These are phyloP conservation scores for Phytophthora capsici DNA, from an alignment of 352 stramenopile genomes.

Conservation along the genomic window DNA sequence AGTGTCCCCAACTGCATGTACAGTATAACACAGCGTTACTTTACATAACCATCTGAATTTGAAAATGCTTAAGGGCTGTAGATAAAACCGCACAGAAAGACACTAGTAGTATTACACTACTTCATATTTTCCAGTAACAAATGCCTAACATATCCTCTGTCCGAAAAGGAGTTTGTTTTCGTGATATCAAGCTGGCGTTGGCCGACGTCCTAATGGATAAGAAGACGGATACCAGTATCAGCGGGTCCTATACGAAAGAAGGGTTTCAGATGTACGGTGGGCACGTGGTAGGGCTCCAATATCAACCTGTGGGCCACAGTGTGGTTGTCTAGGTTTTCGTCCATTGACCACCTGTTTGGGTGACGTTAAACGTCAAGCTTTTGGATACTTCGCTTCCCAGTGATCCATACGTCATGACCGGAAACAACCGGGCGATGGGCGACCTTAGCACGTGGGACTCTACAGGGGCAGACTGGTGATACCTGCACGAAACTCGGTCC, in stretches of 20 bases:
- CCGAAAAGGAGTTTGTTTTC: slow-evolving; percentile 1
- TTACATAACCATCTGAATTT: no score
- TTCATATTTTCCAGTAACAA: no score
- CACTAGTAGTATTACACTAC: no score
- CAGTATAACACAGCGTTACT: no score
- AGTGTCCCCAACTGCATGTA: no score
- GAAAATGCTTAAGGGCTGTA: not conserved
- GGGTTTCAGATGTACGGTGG: not conserved
- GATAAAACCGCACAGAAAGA: no score
- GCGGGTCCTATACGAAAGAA: not conserved
- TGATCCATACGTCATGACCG: slow-evolving; percentile 1
- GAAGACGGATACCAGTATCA: not conserved
- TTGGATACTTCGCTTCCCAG: not conserved
- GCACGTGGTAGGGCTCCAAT: not conserved
- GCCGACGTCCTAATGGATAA: not conserved
- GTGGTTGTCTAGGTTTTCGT: not conserved
- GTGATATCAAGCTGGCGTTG: not conserved
- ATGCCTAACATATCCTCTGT: not conserved
- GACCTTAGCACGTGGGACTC: not conserved
- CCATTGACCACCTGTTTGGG: not conserved
- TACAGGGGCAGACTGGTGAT: not conserved
- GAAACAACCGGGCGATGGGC: not conserved
- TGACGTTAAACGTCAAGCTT: not conserved
- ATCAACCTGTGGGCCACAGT: not conserved
- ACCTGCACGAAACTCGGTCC: not conserved